Evolutionary conservation across 495 filamentous ascomycete species (phyloP).

Genomic region (Poronia punctata): DNA sequence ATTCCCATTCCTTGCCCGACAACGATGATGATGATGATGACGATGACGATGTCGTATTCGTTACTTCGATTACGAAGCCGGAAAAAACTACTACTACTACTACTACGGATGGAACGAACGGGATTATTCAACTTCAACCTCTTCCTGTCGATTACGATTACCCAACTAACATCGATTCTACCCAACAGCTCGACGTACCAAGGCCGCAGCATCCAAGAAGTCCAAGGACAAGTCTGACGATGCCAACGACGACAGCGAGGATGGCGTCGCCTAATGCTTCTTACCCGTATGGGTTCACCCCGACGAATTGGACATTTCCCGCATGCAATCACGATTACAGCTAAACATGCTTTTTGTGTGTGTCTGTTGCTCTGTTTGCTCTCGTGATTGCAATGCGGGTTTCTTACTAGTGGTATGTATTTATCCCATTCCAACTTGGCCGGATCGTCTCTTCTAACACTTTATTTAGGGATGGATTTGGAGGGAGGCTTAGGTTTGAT

Average conservation of each 20-base stretch:
- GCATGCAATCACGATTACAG: constrained; percentile 18
- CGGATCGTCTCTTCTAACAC: background rate
- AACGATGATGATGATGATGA: constrained; percentile 14
- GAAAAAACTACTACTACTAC: too few relatives aligned
- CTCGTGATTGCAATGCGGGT: background rate
- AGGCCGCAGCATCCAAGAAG: background rate
- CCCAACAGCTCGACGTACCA: constrained; percentile 12
- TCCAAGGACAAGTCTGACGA: background rate
- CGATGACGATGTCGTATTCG: constrained; percentile 22
- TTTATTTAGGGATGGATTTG: background rate
- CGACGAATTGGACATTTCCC: constrained; percentile 18
- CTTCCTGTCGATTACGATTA: too few relatives aligned
- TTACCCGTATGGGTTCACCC: constrained; percentile 17
- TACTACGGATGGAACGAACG: too few relatives aligned
- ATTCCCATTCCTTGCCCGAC: constrained; percentile 11
- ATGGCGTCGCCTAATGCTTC: constrained; percentile 13
- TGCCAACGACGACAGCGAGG: constrained; percentile 3
- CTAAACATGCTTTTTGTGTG: constrained; percentile 10
- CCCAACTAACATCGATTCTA: constrained; percentile 25
- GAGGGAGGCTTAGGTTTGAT: too few relatives aligned
- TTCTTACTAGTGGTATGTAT: constrained; percentile 14
- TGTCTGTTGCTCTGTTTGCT: background rate
- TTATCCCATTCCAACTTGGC: background rate
- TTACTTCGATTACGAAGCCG: constrained; percentile 21
- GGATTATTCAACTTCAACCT: too few relatives aligned